Conservation (phyloP, 2,329 filamentous ascomycete genomes). For the Calonectria ilicicola region DNA sequence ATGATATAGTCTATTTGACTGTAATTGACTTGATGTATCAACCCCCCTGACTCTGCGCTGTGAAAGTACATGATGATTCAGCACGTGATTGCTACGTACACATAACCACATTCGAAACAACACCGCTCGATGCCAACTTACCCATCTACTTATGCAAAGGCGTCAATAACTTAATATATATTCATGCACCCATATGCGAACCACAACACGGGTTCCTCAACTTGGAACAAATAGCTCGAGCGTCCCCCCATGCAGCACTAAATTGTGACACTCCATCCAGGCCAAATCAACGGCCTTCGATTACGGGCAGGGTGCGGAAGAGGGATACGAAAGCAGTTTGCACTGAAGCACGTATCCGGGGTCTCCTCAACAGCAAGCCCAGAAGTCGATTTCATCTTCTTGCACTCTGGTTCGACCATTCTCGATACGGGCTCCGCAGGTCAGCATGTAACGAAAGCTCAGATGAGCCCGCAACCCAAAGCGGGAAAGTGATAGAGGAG, state of each 20-base stretch:
- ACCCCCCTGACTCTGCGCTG: not conserved
- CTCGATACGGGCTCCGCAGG: not conserved
- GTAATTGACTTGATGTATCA: not conserved
- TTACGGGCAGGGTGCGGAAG: not conserved
- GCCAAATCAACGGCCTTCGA: not conserved
- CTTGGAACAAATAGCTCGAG: not conserved
- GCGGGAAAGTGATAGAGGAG: not conserved
- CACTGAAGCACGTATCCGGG: not conserved
- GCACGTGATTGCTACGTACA: not conserved
- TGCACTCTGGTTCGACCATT: not conserved
- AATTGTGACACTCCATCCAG: no score
- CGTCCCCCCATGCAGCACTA: not conserved
- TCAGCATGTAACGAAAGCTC: not conserved
- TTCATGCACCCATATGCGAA: not conserved
- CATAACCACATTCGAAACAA: not conserved
- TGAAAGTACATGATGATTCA: not conserved
- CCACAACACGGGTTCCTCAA: not conserved
- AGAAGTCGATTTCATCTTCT: not conserved
- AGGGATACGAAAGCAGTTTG: not conserved
- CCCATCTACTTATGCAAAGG: not conserved
- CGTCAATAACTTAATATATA: not conserved
- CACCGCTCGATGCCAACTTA: not conserved
- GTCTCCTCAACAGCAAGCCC: not conserved
- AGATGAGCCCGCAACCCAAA: not conserved
- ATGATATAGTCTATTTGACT: conserved; percentile 6